Base-by-base conservation (phyloP, 345 rosid species). In the Heritiera littoralis region DNA sequence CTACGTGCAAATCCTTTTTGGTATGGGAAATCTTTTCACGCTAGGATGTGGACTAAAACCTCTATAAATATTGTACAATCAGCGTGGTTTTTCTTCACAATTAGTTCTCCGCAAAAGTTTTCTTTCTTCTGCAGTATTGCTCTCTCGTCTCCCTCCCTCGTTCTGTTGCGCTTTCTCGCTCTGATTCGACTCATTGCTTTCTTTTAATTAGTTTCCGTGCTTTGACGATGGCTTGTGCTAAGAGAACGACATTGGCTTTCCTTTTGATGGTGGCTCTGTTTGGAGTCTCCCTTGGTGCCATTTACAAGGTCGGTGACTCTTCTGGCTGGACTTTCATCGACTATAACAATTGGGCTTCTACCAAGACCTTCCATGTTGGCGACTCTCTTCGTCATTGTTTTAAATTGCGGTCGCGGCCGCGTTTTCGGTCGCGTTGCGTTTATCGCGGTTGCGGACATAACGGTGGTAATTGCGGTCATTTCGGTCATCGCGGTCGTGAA, bases 231-330 rank as follows among this genome's bases (percentile, higher is more conserved):
- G 38, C 38, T 35, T 35, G 3, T 35, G 38, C 38, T 35, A 35
- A 35, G 38, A 35, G 38, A 35, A 35, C 38, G 38, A 35, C 38
- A 3, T 35, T 35, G 38, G 38, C 28, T 40, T 10, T 77, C 52
- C 8, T 17, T 15, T 72, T 81, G 49, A 76, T 63, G 66, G 20
- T 41, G 68, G 66, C 78, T 51, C 38, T 32, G 6, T 43, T 41
- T 4, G 74, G 76, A 51, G 61, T 60, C 7, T 45, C 75, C 9
- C 56, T 73, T 18, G 81, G 79, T 0, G 61, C 52, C n/a, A 78
- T 75, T 2, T 58, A 83, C 65, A 76, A 46, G 49, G 86, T 83
- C 1, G 86, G 81, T 61, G 83, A 80, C 15, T 64, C 86, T 2
- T 48, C 79, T 8, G 81, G 79, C 2, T 80, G 81, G 86, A 83